A percentile compares a stretch with the other conserved stretches of the same genome.
phyloP scores from a whole-genome alignment of 495 filamentous ascomycete genomes.

The Glutinoglossum americanum region DNA sequence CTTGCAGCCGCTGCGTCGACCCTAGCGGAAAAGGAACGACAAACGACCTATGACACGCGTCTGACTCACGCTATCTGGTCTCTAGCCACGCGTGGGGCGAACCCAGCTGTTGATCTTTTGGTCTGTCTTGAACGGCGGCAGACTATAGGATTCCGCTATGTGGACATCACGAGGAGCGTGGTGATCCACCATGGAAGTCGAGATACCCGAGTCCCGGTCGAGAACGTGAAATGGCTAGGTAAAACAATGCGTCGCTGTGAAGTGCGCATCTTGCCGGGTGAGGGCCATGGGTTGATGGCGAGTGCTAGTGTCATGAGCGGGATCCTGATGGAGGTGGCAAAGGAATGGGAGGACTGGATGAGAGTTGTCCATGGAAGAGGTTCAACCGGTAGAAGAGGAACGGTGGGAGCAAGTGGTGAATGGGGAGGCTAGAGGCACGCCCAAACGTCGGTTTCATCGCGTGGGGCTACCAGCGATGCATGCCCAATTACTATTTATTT shows the following conservation, averaged over 20 bases:
- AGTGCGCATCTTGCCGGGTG: slow-evolving; percentile 73
- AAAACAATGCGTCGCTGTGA: slow-evolving; percentile 86
- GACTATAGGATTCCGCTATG: slow-evolving; percentile 88
- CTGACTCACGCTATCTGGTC: slow-evolving; percentile 90
- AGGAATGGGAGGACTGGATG: slow-evolving; percentile 91
- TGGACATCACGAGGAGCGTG: slow-evolving; percentile 75
- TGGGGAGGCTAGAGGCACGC: not conserved
- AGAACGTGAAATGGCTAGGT: slow-evolving; percentile 87
- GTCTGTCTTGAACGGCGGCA: slow-evolving; percentile 83
- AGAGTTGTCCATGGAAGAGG: slow-evolving; percentile 22
- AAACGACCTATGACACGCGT: slow-evolving; percentile 59
- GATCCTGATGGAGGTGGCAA: slow-evolving; percentile 78
- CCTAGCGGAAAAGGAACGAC: slow-evolving; percentile 43
- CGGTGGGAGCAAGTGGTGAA: not conserved
- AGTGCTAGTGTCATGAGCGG: slow-evolving; percentile 80
- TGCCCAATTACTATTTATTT: no score
- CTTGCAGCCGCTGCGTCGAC: slow-evolving; percentile 25
- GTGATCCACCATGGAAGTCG: slow-evolving; percentile 86
- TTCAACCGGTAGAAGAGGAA: not conserved
- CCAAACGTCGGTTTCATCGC: not conserved
- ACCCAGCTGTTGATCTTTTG: slow-evolving; percentile 81
- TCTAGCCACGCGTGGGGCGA: slow-evolving; percentile 74
- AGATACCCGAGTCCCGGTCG: slow-evolving; percentile 80
- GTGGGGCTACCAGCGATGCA: not conserved
- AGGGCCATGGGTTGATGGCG: slow-evolving; percentile 94